Evolutionary conservation across 2,329 filamentous ascomycete genomes (phyloP).

Genomic region (Apiospora marii): DNA sequence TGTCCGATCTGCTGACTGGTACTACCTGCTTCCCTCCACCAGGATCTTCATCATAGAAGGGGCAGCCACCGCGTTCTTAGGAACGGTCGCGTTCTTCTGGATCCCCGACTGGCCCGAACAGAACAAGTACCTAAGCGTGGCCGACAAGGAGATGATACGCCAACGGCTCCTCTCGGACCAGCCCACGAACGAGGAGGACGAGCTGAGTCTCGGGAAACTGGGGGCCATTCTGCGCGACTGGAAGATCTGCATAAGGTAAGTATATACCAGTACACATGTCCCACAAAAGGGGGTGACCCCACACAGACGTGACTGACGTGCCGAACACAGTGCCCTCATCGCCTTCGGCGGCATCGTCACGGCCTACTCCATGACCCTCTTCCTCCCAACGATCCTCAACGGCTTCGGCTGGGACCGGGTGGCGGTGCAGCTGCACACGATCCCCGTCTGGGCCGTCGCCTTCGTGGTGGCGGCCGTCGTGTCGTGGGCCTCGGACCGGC

Average conservation of each 20-base stretch:
- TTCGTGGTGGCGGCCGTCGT: slow-evolving; percentile 53
- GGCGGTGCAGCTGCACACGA: slow-evolving; percentile 47
- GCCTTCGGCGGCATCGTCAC: slow-evolving; percentile 43
- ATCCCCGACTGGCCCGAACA: slow-evolving; percentile 58
- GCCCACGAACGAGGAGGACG: slow-evolving; percentile 29
- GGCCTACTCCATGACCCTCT: slow-evolving; percentile 46
- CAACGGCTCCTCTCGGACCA: slow-evolving; percentile 42
- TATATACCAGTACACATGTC: neutral
- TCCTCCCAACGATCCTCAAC: slow-evolving; percentile 51
- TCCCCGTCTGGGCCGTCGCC: slow-evolving; percentile 47
- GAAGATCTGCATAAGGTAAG: slow-evolving; percentile 49
- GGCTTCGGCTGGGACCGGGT: slow-evolving; percentile 48
- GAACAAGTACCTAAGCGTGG: slow-evolving; percentile 53
- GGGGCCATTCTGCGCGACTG: slow-evolving; percentile 45
- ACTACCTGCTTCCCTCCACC: neutral
- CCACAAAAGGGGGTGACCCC: neutral
- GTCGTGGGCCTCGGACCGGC: slow-evolving; percentile 41
- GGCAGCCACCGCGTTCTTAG: slow-evolving; percentile 43
- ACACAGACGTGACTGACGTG: neutral
- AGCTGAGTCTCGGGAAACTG: slow-evolving; percentile 39
- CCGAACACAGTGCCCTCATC: slow-evolving; percentile 26
- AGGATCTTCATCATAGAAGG: slow-evolving; percentile 51
- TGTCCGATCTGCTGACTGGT: neutral
- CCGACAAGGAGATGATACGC: slow-evolving; percentile 47
- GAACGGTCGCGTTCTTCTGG: slow-evolving; percentile 47